Conservation (phyloP, 345 rosid genomes). For the Eucalyptus pauciflora region DNA sequence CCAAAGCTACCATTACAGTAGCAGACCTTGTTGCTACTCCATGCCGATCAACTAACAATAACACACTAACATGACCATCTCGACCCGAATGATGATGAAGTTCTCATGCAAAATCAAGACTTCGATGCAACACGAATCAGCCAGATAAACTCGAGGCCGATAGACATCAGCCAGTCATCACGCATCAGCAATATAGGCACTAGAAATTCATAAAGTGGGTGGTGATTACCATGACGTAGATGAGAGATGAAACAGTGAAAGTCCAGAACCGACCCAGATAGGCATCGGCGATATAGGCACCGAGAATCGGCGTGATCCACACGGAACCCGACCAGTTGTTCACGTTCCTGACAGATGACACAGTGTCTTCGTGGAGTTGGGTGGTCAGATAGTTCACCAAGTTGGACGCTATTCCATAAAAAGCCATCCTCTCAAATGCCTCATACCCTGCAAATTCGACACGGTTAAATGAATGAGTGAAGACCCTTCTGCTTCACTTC, state of each 20-base stretch:
- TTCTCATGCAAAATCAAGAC: background rate
- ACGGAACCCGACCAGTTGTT: constrained; percentile 91
- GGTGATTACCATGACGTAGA: constrained; percentile 53
- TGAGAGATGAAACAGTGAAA: constrained; percentile 74
- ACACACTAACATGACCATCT: background rate
- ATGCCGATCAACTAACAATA: background rate
- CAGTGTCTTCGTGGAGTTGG: constrained; percentile 77
- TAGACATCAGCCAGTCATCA: background rate
- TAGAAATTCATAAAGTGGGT: background rate
- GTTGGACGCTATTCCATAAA: constrained; percentile 78
- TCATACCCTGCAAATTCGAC: constrained; percentile 50
- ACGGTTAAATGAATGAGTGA: background rate
- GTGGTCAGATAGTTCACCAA: constrained; percentile 72
- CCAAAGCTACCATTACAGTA: background rate
- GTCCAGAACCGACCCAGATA: constrained; percentile 95
- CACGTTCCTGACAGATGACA: constrained; percentile 78
- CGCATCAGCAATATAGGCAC: background rate
- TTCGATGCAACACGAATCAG: background rate
- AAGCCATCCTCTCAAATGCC: constrained; percentile 96
- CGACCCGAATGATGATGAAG: background rate
- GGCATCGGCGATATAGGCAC: constrained; percentile 87
- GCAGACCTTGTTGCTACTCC: background rate
- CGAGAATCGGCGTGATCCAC: constrained; percentile 86
- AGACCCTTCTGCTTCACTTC: background rate
- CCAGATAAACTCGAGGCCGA: background rate